Evolutionary conservation across 148 eudicot species (phyloP).

Genomic region (Beta vulgaris): DNA sequence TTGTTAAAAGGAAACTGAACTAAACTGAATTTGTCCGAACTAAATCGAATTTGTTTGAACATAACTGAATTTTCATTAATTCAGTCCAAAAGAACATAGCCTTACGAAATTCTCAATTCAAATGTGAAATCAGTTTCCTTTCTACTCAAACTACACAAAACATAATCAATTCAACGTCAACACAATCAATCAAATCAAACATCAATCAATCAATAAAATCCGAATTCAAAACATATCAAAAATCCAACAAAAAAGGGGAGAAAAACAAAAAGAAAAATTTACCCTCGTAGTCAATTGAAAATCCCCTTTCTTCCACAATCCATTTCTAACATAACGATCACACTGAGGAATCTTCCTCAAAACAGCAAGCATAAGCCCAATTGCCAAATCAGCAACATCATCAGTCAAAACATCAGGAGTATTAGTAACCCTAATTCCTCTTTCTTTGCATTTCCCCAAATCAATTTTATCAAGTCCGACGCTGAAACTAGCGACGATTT

Average conservation of each 20-base stretch:
- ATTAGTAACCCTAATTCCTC: slow-evolving; percentile 67
- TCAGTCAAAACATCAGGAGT: slow-evolving; percentile 93
- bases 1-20: no score
- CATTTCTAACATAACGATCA: slow-evolving; percentile 74
- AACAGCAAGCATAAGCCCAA: slow-evolving; percentile 63
- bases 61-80: no score
- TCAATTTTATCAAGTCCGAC: slow-evolving; percentile 88
- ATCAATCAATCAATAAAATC: background rate
- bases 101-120: no score
- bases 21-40: no score
- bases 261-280: background rate
- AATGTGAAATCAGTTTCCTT: no score
- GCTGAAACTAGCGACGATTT: slow-evolving; percentile 71
- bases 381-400: slow-evolving; percentile 82
- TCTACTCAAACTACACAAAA: no score
- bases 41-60: no score
- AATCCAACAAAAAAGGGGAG: background rate
- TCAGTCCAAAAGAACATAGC: no score
- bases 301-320: slow-evolving; percentile 78
- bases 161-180: no score
- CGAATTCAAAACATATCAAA: background rate
- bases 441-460: slow-evolving; percentile 62
- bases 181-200: background rate
- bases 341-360: slow-evolving; percentile 57
- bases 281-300: slow-evolving; percentile 81